phyloP scores from a whole-genome alignment of 129 eudicot genomes.

The Helichrysum umbraculigerum region DNA sequence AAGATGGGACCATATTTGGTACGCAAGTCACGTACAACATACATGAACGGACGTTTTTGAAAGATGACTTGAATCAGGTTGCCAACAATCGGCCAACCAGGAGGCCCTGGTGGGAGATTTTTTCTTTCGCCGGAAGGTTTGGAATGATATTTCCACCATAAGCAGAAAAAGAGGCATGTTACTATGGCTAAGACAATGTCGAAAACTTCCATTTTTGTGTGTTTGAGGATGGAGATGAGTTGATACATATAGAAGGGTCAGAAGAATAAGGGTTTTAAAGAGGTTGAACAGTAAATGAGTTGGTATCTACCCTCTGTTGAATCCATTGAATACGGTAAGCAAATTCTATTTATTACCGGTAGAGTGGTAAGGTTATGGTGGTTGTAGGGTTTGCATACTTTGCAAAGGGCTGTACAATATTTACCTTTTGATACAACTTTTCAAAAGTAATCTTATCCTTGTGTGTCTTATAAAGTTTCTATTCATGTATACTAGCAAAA shows the following conservation, averaged over 20 bases:
- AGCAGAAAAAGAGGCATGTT: slow-evolving; percentile 43
- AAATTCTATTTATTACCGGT: slow-evolving; percentile 28
- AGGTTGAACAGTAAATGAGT: slow-evolving; percentile 37
- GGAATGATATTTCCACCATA: slow-evolving; percentile 66
- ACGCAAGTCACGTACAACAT: slow-evolving; percentile 74
- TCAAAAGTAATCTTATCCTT: slow-evolving; percentile 5
- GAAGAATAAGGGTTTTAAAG: slow-evolving; percentile 23
- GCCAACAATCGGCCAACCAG: slow-evolving; percentile 95
- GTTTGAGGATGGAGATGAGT: slow-evolving; percentile 7
- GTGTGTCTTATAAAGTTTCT: background rate
- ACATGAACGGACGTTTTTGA: slow-evolving; percentile 77
- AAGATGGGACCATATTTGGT: slow-evolving; percentile 84
- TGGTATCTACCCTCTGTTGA: slow-evolving; percentile 44
- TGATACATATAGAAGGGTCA: slow-evolving; percentile 17
- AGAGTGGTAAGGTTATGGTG: slow-evolving; percentile 24
- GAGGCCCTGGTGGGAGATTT: slow-evolving; percentile 92
- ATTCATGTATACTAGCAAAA: background rate
- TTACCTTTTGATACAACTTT: background rate
- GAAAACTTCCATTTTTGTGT: slow-evolving; percentile 48
- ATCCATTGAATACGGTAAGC: slow-evolving; percentile 33
- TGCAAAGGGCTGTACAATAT: slow-evolving; percentile 17
- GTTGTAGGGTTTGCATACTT: slow-evolving; percentile 19
- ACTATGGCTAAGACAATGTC: slow-evolving; percentile 40
- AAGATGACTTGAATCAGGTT: slow-evolving; percentile 83
- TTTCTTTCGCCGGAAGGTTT: slow-evolving; percentile 23